These are phyloP conservation scores for Austroboletus niveus DNA, from an alignment of 1,284 basidiomycete species.

Conservation along the genomic window DNA sequence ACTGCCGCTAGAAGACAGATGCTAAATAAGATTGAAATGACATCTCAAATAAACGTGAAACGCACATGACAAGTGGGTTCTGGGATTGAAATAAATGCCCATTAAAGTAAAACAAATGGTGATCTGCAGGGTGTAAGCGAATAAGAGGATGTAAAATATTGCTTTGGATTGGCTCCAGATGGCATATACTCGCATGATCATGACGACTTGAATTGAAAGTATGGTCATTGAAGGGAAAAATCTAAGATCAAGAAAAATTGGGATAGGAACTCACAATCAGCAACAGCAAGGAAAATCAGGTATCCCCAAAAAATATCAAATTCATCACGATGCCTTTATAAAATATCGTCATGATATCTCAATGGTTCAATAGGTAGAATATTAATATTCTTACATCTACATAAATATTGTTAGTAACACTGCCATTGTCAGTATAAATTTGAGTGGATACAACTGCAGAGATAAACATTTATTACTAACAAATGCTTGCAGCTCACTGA, in stretches of 20 bases:
- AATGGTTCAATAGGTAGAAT: too few species aligned
- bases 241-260: not conserved
- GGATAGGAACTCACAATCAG: conserved; percentile 10
- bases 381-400: too few species aligned
- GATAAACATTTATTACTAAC: too few species aligned
- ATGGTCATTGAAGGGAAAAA: too few species aligned
- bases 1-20: not conserved
- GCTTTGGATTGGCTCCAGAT: not conserved
- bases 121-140: not conserved
- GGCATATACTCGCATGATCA: not conserved
- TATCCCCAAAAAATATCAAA: conserved; percentile 10
- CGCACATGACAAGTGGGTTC: not conserved
- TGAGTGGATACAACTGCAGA: too few species aligned
- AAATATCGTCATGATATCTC: too few species aligned
- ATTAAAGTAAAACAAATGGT: not conserved
- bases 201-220: conserved; percentile 7
- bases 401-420: not conserved
- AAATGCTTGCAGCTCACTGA: too few species aligned
- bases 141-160: conserved; percentile 4
- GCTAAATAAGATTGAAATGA: not conserved
- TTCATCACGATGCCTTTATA: conserved; percentile 5
- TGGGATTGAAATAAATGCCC: not conserved
- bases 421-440: too few species aligned
- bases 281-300: conserved; percentile 8
- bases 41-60: too few species aligned